Base-by-base conservation (phyloP, 1,284 basidiomycete genomes). In the Cryptococcus hybrid region DNA sequence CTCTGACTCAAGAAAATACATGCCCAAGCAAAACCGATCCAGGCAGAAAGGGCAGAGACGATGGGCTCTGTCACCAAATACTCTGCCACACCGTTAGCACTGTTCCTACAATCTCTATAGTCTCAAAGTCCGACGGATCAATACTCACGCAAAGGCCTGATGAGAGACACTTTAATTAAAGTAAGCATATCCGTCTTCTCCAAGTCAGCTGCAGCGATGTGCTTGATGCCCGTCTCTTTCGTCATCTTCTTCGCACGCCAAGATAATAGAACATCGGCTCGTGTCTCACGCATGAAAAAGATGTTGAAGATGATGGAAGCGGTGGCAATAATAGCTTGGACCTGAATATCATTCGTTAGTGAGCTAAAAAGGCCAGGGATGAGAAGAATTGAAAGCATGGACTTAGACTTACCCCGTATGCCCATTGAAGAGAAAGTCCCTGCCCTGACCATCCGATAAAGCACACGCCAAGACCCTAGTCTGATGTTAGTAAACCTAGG, bases 1-100 rank as follows among this genome's bases (percentile, higher is more conserved):
- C 65, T 62, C 3, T 65, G 68, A 2, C 67, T 67, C 5, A 78
- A 59, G 62, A 77, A 78, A 50, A 78, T 64, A 53, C 58, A 60
- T 0, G 71, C 67, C 76, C 76, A 78, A 15, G 70, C 70, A 53
- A 78, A 76, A 3, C 72, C 79, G 49, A 81, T 77, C 79, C 80
- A 81, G 37, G 76, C 59, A 1, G 74, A 69, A 48, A 82, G 66
- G 7, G 75, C 76, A 2, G 72, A 58, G 1, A 80, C 79, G 60
- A 81, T 79, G 0, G 80, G 80, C 56, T 82, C 81, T 12, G 78
- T 78, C 48, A 74, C 55, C 46, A 82, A 75, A 59, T 66, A 74
- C 39, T 71, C 72, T 76, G 57, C 3, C n/a, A n/a, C 39, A 52
- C 42, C 6, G 18, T 54, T 36, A 46, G 48, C 49, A n/a, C 15